Percentiles rank a stretch among this genome's conserved stretches.
These are phyloP conservation scores for Pholiota adiposa DNA, from an alignment of 1,284 basidiomycete genomes.

Conservation along the genomic window DNA sequence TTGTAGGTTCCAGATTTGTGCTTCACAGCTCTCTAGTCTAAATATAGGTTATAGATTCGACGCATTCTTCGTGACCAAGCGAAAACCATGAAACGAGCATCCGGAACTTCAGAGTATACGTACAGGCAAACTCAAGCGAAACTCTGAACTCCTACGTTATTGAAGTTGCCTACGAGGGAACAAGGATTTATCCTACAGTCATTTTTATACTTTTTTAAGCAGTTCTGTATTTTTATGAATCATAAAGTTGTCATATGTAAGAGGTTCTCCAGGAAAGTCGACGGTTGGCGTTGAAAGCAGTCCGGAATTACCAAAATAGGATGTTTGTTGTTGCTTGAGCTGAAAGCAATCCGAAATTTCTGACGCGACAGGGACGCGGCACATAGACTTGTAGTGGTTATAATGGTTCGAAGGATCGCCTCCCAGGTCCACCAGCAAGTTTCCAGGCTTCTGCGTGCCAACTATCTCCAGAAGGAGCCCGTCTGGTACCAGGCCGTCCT, in stretches of 20 bases:
- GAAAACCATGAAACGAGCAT: slow-evolving; percentile 23
- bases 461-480: slow-evolving; percentile 73
- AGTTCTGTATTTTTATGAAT: neutral
- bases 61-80: slow-evolving; percentile 46
- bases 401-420: slow-evolving; percentile 85
- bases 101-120: neutral
- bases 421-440: slow-evolving; percentile 90
- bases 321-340: slow-evolving; percentile 28
- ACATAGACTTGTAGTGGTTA: neutral
- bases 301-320: neutral
- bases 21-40: neutral
- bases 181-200: neutral
- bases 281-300: too few relatives aligned
- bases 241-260: too few relatives aligned
- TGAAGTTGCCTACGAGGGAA: neutral
- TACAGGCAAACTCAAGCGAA: neutral
- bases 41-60: slow-evolving; percentile 37
- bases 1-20: slow-evolving; percentile 43
- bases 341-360: slow-evolving; percentile 18
- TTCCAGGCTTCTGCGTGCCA: slow-evolving; percentile 79
- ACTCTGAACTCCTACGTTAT: neutral
- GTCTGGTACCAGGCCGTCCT: slow-evolving; percentile 89
- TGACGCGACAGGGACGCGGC: slow-evolving; percentile 11
- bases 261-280: too few relatives aligned
- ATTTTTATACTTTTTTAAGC: too few relatives aligned